Evolutionary conservation across 305 asterid species (phyloP).

Genomic region (Fraxinus floribunda): DNA sequence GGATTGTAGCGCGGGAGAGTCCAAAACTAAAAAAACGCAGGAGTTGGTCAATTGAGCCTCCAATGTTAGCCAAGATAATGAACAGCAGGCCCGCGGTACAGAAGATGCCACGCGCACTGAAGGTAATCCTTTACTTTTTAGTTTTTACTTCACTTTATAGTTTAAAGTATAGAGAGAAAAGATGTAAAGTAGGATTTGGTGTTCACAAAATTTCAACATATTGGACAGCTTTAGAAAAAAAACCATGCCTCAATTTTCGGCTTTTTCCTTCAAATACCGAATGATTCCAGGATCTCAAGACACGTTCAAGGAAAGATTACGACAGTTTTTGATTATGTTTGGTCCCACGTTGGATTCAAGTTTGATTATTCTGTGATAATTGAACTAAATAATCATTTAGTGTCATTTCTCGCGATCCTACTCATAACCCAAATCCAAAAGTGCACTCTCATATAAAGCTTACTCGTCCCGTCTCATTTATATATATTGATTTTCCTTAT

Average conservation of each 20-base stretch:
- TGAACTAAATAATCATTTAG: not conserved
- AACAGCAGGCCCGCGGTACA: not conserved
- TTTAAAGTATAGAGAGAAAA: not conserved
- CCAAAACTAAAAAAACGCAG: no score
- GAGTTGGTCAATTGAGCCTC: not conserved
- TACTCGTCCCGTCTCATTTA: no score
- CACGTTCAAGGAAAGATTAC: not conserved
- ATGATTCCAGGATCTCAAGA: not conserved
- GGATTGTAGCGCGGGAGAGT: no score
- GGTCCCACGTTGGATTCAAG: not conserved
- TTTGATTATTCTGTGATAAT: not conserved
- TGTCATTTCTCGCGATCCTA: not conserved
- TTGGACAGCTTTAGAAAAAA: not conserved
- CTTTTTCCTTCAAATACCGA: constrained; percentile 1
- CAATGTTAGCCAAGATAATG: not conserved
- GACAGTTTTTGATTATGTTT: not conserved
- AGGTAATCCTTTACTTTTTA: not conserved
- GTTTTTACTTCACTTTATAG: not conserved
- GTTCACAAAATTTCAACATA: not conserved
- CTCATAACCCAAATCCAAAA: not conserved
- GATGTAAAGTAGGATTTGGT: not conserved
- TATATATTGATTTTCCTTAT: no score
- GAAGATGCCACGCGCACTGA: not conserved
- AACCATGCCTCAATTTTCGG: not conserved
- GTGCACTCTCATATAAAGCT: not conserved